phyloP scores from a whole-genome alignment of 2,329 filamentous ascomycete species.

The Trichoderma sp. region DNA sequence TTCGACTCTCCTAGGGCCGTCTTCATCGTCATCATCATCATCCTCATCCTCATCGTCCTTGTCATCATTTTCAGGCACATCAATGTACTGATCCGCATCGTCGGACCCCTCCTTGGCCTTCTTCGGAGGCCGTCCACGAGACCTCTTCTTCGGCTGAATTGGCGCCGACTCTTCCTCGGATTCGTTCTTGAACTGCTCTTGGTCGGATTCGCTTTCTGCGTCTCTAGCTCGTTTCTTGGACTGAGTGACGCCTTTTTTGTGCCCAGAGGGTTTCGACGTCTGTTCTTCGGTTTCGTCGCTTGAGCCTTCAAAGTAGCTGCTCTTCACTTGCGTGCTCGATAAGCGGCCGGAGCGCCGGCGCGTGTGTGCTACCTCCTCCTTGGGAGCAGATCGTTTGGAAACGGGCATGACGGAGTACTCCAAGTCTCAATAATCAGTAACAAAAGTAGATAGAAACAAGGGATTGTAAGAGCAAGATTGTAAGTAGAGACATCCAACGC shows the following conservation, averaged over 20 bases:
- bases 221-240: constrained; percentile 33
- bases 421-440: neutral
- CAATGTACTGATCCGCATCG: constrained; percentile 33
- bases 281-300: constrained; percentile 34
- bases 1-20: constrained; percentile 41
- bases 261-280: neutral
- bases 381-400: constrained; percentile 44
- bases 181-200: constrained; percentile 34
- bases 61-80: constrained; percentile 34
- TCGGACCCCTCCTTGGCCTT: constrained; percentile 32
- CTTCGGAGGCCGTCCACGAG: constrained; percentile 30
- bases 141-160: constrained; percentile 36
- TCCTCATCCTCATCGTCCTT: constrained; percentile 33
- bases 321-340: constrained; percentile 51
- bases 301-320: constrained; percentile 53
- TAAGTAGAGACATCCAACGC: neutral
- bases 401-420: constrained; percentile 41
- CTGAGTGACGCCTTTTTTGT: constrained; percentile 34
- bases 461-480: neutral
- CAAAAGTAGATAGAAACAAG: neutral
- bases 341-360: constrained; percentile 54
- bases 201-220: constrained; percentile 30
- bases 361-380: constrained; percentile 36
- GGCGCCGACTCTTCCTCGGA: constrained; percentile 31
- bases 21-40: constrained; percentile 44